Percentiles rank a stretch among this genome's conserved stretches.
Conservation (phyloP, 768 basidiomycete species). For the Leucogyrophana mollusca region DNA sequence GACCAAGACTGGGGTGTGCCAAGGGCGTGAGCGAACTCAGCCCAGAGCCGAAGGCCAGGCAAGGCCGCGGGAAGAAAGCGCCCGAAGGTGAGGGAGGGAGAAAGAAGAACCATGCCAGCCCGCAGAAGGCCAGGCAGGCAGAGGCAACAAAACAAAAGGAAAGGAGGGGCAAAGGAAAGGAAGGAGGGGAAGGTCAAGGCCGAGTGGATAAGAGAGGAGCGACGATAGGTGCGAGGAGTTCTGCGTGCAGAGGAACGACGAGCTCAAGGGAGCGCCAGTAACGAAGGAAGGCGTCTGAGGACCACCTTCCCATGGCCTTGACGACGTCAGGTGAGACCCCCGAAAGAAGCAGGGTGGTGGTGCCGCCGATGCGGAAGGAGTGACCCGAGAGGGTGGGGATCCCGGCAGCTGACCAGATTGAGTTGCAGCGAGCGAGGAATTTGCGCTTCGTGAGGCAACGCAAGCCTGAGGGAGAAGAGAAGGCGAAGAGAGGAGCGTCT, state of each 20-base stretch:
- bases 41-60: no score
- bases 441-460: slow-evolving; percentile 11
- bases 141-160: no score
- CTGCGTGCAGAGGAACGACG: slow-evolving; percentile 12
- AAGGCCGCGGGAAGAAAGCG: no score
- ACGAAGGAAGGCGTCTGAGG: slow-evolving; percentile 30
- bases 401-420: slow-evolving; percentile 16
- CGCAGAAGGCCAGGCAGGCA: no score
- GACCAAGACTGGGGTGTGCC: no score
- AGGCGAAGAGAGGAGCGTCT: slow-evolving; percentile 11
- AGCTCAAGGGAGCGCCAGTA: slow-evolving; percentile 37
- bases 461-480: slow-evolving; percentile 14
- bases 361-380: slow-evolving; percentile 34
- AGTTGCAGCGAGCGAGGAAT: slow-evolving; percentile 25
- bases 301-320: slow-evolving; percentile 28
- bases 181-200: no score
- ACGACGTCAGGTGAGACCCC: slow-evolving; percentile 33
- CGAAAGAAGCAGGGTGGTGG: slow-evolving; percentile 24
- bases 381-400: slow-evolving; percentile 22
- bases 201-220: no score
- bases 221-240: no score
- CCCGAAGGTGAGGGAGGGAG: no score
- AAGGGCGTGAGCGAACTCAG: no score
- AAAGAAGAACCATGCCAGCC: no score
- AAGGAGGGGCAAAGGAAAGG: no score